Conservation (phyloP, 1,284 basidiomycete species). For the Amylostereum chailletii region DNA sequence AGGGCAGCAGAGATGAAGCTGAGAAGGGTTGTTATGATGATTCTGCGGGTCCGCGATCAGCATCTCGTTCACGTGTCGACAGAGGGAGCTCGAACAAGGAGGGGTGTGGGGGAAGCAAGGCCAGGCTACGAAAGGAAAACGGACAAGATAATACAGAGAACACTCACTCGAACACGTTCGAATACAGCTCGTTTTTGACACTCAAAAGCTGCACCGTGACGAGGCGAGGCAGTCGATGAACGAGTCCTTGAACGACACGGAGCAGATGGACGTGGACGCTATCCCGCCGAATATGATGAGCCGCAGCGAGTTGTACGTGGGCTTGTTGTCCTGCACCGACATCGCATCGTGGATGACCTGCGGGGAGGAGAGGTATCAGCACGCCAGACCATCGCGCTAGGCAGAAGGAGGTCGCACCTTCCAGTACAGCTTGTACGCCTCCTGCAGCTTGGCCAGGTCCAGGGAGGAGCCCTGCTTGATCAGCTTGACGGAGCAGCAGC, state of each 20-base stretch:
- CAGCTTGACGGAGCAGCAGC: conserved; percentile 63
- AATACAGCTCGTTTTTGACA: conserved; percentile 75
- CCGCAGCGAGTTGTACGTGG: conserved; percentile 58
- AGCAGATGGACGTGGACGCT: conserved; percentile 76
- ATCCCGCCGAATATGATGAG: conserved; percentile 73
- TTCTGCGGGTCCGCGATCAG: conserved; percentile 27
- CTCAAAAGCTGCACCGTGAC: conserved; percentile 71
- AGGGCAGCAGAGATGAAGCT: conserved; percentile 79
- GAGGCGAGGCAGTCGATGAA: conserved; percentile 75
- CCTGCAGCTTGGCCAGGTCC: conserved; percentile 72
- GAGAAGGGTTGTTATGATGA: conserved; percentile 71
- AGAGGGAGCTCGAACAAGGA: too few species aligned
- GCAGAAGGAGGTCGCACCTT: conserved; percentile 34
- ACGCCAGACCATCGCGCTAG: neutral
- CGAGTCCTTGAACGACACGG: conserved; percentile 63
- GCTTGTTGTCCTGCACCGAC: conserved; percentile 64
- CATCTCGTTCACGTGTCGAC: too few species aligned
- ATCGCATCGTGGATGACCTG: conserved; percentile 83
- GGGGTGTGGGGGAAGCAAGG: neutral
- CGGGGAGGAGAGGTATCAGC: neutral
- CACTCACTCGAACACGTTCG: conserved; percentile 76
- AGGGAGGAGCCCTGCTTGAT: conserved; percentile 71
- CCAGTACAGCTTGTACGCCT: conserved; percentile 78
- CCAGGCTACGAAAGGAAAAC: neutral
- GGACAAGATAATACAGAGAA: conserved; percentile 1